Evolutionary conservation across 164 flowering plant genomes (phyloP).

Genomic region (grape (Vitis vinifera)): ASM3070453v1 NC_081823.1:2398001-2398500

Average conservation of each 20-base stretch:
- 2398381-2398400: too few relatives aligned
- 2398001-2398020: too few relatives aligned
- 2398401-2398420: background rate
- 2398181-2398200: background rate
- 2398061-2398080: too few relatives aligned
- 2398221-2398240: background rate
- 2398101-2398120: too few relatives aligned
- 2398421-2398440: slow-evolving; percentile 48
- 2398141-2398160: too few relatives aligned
- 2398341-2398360: background rate
- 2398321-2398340: background rate
- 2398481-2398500: slow-evolving; percentile 66
- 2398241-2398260: slow-evolving; percentile 16
- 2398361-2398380: background rate
- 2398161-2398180: background rate
- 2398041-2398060: too few relatives aligned
- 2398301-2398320: background rate
- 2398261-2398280: background rate
- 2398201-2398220: background rate
- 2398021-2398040: too few relatives aligned
- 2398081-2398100: too few relatives aligned
- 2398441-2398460: slow-evolving; percentile 12
- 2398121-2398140: too few relatives aligned
- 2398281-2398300: slow-evolving; percentile 3
- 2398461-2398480: slow-evolving; percentile 20